Conservation (phyloP, 176 grass and related monocot species). For the Bothriochloa decipiens region DNA sequence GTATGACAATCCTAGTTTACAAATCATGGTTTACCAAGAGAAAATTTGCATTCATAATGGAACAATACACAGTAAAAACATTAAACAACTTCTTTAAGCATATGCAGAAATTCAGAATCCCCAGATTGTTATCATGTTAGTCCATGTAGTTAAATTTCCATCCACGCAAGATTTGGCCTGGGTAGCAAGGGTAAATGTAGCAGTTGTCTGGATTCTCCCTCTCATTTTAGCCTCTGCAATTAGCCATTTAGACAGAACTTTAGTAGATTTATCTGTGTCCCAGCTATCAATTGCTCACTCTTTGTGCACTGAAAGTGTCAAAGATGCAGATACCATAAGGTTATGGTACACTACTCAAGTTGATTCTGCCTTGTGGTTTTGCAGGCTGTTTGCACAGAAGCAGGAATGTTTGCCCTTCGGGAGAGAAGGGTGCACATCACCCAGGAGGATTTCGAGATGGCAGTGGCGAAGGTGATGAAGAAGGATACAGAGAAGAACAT, state of each 20-base stretch:
- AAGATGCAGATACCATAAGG: background rate
- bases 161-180: background rate
- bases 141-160: background rate
- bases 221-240: background rate
- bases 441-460: conserved; percentile 85
- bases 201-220: background rate
- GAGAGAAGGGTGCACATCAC: conserved; percentile 80
- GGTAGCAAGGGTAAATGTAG: background rate
- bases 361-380: conserved; percentile 22
- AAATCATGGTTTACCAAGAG: background rate
- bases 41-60: background rate
- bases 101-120: background rate
- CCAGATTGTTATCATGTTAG: background rate
- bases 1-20: conserved; percentile 3
- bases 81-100: background rate
- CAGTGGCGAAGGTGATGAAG: conserved; percentile 82
- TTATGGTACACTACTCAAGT: background rate
- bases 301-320: background rate
- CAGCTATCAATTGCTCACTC: background rate
- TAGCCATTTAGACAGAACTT: conserved; percentile 1
- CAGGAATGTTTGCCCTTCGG: conserved; percentile 77
- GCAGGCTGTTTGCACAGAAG: conserved; percentile 79
- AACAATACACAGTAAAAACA: background rate
- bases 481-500: conserved; percentile 81
- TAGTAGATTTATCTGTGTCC: background rate